Conservation (phyloP, 768 basidiomycete genomes). For the Hericium coralloides region DNA sequence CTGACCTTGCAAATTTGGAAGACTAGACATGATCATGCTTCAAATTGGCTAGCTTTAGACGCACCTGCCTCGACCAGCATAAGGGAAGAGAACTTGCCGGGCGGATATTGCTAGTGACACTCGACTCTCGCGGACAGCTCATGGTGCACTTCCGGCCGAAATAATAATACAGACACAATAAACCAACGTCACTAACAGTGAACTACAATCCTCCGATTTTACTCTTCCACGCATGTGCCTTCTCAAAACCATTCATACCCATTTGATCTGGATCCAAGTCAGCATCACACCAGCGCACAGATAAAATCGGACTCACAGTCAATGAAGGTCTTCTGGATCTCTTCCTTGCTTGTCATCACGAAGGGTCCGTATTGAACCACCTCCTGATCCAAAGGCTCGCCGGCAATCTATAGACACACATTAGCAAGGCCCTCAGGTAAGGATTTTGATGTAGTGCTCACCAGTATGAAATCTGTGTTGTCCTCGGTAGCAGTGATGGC, state of each 20-base stretch:
- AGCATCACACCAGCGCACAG: conserved; percentile 2
- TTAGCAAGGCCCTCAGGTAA: no score
- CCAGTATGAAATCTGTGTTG: conserved; percentile 69
- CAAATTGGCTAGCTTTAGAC: no score
- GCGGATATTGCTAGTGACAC: no score
- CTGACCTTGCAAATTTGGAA: neutral
- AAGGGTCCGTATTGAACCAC: conserved; percentile 86
- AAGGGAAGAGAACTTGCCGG: no score
- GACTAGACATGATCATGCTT: no score
- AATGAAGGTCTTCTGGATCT: conserved; percentile 71
- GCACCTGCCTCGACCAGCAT: no score
- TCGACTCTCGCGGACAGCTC: no score
- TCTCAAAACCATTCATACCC: conserved; percentile 85
- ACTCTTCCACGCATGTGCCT: conserved; percentile 80
- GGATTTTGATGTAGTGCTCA: conserved; percentile 21
- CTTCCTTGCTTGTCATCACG: conserved; percentile 75
- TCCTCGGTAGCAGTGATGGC: conserved; percentile 47
- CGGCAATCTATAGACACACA: neutral
- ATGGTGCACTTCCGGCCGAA: no score
- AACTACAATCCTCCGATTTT: conserved; percentile 44
- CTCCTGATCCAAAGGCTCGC: conserved; percentile 62
- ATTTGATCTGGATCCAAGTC: conserved; percentile 43
- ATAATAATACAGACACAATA: no score
- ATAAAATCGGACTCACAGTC: conserved; percentile 49
- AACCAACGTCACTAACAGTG: neutral